Base-by-base conservation (phyloP, 495 filamentous ascomycete species). In the Annulohypoxylon stygium region DNA sequence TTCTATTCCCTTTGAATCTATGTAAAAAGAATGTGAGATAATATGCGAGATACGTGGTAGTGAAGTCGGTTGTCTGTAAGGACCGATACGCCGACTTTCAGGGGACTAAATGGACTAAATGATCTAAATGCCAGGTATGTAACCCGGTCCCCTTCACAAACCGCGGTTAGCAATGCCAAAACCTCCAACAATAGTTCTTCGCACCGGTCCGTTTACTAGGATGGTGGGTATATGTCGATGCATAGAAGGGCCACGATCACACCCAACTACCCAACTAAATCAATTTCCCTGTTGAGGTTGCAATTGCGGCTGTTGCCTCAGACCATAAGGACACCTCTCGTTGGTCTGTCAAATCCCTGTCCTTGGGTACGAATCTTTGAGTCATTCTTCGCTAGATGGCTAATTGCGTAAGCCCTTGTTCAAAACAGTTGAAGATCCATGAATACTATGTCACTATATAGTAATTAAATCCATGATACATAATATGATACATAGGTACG, bases 281-380 rank as follows among this genome's bases (percentile, higher is more conserved):
- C 37, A 53, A 36, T 48, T 25, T 48, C 53, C 23, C 30, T 48
- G 64, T 30, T 33, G n/a, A 51, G 47, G 41, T 30, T 67, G 14
- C 54, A 34, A 45, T 41, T 45, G 53, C 30, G 57, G 57, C 37
- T 51, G 60, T 51, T 37, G 60, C 30, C n/a, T 36, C 33, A 57
- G 25, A 48, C 16, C 41, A 39, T 10, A 11, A 34, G 30, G 4
- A 7, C 30, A 11, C 4, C 14, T 61, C 14, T 36, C 23, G 25
- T 23, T 37, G n/a, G 43, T 45, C 2, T 62, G 26, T 26, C 12
- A 4, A 34, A 20, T 50, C 23, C 41, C 26, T 48, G 43, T 45
- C 39, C 12, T 58, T 45, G 57, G 43, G 53, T 20, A 26, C 23
- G 4, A 33, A n/a, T 30, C 9, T 47, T 50, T 53, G 53, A 59